Evolutionary conservation across 305 asterid species (phyloP).

Genomic region (Caryopteris hybrid): DNA sequence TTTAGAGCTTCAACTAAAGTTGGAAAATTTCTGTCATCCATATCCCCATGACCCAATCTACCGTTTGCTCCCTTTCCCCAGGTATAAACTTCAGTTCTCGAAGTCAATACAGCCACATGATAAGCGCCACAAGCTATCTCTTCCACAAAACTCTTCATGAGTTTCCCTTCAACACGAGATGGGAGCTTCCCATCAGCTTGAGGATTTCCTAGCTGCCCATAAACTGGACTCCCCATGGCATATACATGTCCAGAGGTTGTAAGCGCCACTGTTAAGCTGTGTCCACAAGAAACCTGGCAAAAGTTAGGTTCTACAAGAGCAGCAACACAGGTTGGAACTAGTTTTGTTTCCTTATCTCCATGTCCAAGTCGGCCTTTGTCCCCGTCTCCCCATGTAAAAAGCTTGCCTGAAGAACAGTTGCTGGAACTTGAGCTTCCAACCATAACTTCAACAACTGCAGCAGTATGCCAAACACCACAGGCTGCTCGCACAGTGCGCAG

Average conservation of each 20-base stretch:
- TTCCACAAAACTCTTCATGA: constrained; percentile 66
- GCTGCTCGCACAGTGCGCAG: constrained; percentile 87
- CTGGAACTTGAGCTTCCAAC: constrained; percentile 89
- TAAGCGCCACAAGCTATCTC: constrained; percentile 93
- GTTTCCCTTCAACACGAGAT: constrained; percentile 74
- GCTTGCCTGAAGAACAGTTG: constrained; percentile 82
- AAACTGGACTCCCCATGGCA: constrained; percentile 85
- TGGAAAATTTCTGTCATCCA: constrained; percentile 53
- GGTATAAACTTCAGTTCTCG: constrained; percentile 86
- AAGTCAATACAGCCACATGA: constrained; percentile 92
- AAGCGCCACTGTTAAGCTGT: constrained; percentile 85
- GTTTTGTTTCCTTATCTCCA: constrained; percentile 82
- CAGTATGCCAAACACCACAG: constrained; percentile 97
- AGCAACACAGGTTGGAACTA: constrained; percentile 92
- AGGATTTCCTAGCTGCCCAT: constrained; percentile 90
- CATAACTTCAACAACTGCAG: constrained; percentile 95
- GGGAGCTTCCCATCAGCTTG: constrained; percentile 88
- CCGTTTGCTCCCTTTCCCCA: constrained; percentile 98
- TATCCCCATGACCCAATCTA: constrained; percentile 72
- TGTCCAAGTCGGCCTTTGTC: constrained; percentile 90
- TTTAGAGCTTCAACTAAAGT: constrained; percentile 59
- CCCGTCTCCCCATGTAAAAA: constrained; percentile 95
- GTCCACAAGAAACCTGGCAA: constrained; percentile 94
- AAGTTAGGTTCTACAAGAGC: constrained; percentile 89
- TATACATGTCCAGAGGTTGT: constrained; percentile 88